Base-by-base conservation (phyloP, 2,329 filamentous ascomycete species). In the Monilinia polystroma region DNA sequence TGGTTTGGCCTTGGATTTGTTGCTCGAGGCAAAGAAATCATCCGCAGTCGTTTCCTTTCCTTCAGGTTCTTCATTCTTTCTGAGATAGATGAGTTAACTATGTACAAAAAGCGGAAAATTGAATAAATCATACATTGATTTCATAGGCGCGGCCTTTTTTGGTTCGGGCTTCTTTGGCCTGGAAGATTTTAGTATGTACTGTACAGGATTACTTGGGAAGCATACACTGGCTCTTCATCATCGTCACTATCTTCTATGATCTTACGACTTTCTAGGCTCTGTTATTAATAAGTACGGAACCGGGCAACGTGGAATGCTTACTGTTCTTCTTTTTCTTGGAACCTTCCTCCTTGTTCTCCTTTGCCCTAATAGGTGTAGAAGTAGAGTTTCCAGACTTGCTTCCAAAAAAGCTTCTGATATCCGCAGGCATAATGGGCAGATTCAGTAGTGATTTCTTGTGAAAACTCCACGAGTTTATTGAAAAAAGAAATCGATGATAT, bases 391-490 rank as follows among this genome's bases (percentile, higher is more conserved):
- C 52, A 41, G 63, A 43, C 78, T 93, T 93, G 69, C 90, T 87
- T 66, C 90, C 88, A 81, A 98, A 97, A 80, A 97, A 98, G 73
- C 84, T 92, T 75, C 93, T 86, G 75, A 97, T 98, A 79, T 98
- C 94, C 69, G 72, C 92, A 64, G 93, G 87, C 93, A 97, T 96
- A 54, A 57, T 73, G 66, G 45, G n/a, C 23, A n/a, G 26, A 49
- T 51, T 32, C 20, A 64, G 29, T 29, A 45, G 43, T n/a, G 18
- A n/a, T 29, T 29, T 55, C 12, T n/a, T 32, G 6, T 54, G 26
- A 18, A 26, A 51, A 41, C n/a, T n/a, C 43, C 11, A 29, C 54
- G 32, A 59, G 29, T 49, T 59, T 32, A n/a, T 41, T 23, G 10
- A 14, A 55, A 26, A 43, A 63, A 1, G 0, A 14, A 23, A 20